Evolutionary conservation across 441 rosid species (phyloP).

Genomic region (Bruguiera hainesii): DNA sequence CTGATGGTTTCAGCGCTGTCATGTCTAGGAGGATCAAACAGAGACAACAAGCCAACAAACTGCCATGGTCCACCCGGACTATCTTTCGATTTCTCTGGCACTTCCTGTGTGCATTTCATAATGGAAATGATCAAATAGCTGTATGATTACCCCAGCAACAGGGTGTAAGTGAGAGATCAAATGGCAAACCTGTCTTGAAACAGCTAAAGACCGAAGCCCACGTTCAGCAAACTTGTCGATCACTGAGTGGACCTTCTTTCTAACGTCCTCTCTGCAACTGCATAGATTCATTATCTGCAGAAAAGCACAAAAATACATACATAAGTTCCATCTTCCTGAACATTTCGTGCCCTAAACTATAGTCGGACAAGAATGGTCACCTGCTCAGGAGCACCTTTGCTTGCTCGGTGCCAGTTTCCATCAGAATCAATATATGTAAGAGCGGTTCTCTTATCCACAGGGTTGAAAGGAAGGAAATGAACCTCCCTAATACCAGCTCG

Average conservation of each 20-base stretch:
- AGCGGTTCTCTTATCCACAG: conserved; percentile 87
- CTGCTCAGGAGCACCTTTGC: conserved; percentile 98
- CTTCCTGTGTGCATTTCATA: conserved; percentile 43
- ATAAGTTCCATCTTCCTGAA: not conserved
- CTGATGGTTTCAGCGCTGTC: conserved; percentile 91
- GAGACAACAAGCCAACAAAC: conserved; percentile 68
- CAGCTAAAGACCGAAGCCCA: conserved; percentile 81
- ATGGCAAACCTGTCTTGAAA: conserved; percentile 71
- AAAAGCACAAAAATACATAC: conserved; percentile 10
- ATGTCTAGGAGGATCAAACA: conserved; percentile 94
- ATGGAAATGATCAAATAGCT: conserved; percentile 3
- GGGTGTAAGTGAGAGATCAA: not conserved
- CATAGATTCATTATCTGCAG: conserved; percentile 61
- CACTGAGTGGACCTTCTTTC: conserved; percentile 58
- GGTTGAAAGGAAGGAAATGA: conserved; percentile 85
- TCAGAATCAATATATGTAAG: conserved; percentile 67
- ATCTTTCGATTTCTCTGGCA: conserved; percentile 76
- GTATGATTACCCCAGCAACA: not conserved
- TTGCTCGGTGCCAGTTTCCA: conserved; percentile 79
- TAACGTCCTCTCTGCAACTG: conserved; percentile 67
- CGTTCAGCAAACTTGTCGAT: conserved; percentile 89
- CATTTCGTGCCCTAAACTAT: not conserved
- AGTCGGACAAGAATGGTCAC: conserved; percentile 28
- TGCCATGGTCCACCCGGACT: conserved; percentile 77
- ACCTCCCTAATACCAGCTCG: conserved; percentile 71